Base-by-base conservation (phyloP, 345 rosid species). In the Salix udensis region DNA sequence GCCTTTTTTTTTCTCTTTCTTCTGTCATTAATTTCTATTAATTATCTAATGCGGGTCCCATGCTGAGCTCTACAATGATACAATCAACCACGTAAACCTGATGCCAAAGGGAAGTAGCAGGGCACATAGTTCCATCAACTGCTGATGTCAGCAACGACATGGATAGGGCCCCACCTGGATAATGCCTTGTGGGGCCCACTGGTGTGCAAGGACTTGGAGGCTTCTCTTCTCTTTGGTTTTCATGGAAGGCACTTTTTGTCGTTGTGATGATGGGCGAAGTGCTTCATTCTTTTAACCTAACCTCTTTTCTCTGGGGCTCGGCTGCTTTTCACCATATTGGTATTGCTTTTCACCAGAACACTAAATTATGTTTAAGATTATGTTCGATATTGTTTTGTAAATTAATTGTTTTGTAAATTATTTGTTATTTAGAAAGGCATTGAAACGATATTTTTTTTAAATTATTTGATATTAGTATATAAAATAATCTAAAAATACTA, bases 111-210 rank as follows among this genome's bases (percentile, higher is more conserved):
- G 64, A n/a, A 10, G 46, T 12, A 42, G 46, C 46, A 9, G 46
- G 14, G 46, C 46, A 58, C 13, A 23, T 58, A 23, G 64, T 3
- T n/a, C 28, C 64, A 6, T 23, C 6, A 23, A 4, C 1, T 9
- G 62, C 34, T 76, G 79, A 77, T 64, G 65, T 76, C 82, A 82
- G 73, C 69, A 3, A 28, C 62, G 77, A 50, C 78, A 66, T 0
- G 66, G 18, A 16, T 16, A 31, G 64, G 79, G 71, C 15, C 76
- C 72, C 46, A 23, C 58, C 58, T 52, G 58, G 24, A 67, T 65
- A 30, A 55, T 74, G 72, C 53, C 3, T 8, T 40, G 76, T 78
- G 66, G 84, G 84, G 6, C 74, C 73, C 75, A 18, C 64, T 2
- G 2, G 31, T 11, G 10, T 46, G 37, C 46, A 68, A 31, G 62